Conservation (phyloP, 257 asterid genomes). For the Nicotiana sylvestris region DNA sequence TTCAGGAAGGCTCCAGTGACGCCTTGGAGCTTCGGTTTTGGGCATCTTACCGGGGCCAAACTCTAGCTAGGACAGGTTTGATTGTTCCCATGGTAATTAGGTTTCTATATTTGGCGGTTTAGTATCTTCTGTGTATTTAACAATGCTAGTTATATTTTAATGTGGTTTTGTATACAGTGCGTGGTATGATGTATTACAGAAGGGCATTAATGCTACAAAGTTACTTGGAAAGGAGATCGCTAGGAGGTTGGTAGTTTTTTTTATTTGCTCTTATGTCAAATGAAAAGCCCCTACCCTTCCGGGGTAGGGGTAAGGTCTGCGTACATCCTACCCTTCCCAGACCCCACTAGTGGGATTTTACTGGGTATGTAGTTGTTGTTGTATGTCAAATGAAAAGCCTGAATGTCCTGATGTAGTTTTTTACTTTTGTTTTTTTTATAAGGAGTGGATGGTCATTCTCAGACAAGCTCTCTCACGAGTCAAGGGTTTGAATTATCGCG, state of each 20-base stretch:
- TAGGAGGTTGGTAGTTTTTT: slow-evolving; percentile 53
- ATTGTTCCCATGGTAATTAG: background rate
- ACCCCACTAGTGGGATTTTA: no score
- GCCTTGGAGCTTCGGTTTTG: slow-evolving; percentile 94
- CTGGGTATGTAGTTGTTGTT: no score
- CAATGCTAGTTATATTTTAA: background rate
- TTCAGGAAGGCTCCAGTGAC: slow-evolving; percentile 66
- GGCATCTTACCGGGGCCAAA: slow-evolving; percentile 99
- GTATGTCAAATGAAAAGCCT: background rate
- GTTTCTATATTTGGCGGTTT: slow-evolving; percentile 3
- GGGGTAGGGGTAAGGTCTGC: no score
- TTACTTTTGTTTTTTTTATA: slow-evolving; percentile 2
- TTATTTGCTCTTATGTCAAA: background rate
- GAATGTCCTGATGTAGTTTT: background rate
- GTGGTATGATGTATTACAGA: slow-evolving; percentile 99
- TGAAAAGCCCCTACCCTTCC: background rate
- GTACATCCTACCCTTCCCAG: no score
- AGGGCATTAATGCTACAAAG: slow-evolving; percentile 97
- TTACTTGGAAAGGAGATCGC: slow-evolving; percentile 71
- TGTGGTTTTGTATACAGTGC: slow-evolving; percentile 48
- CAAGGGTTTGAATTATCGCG: slow-evolving; percentile 83
- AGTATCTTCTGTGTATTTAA: slow-evolving; percentile 3
- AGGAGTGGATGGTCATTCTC: slow-evolving; percentile 56
- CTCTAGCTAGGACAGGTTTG: slow-evolving; percentile 93
- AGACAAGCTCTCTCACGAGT: slow-evolving; percentile 41